These are phyloP conservation scores for Entelexis sorbosivorans DNA, from an alignment of 1,139 yeast species.

Conservation along the genomic window DNA sequence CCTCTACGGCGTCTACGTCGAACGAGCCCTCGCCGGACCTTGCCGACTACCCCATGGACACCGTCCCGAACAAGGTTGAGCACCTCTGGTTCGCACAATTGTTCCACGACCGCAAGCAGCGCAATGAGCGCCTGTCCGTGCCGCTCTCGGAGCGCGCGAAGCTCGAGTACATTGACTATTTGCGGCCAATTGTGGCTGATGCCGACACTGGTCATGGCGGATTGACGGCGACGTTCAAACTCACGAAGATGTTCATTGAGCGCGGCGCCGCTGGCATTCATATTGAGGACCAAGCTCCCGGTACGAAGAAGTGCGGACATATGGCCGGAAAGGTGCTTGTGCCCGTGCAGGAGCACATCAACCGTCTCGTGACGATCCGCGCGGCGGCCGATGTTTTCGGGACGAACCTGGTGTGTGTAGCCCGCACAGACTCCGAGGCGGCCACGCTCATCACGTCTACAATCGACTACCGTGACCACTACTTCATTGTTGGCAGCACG, in stretches of 20 bases:
- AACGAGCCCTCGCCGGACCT: slow-evolving; percentile 97
- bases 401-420: slow-evolving; percentile 73
- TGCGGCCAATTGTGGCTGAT: slow-evolving; percentile 92
- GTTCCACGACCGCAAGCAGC: slow-evolving; percentile 94
- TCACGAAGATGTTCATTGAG: slow-evolving; percentile 92
- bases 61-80: slow-evolving; percentile 97
- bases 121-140: slow-evolving; percentile 63
- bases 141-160: slow-evolving; percentile 55
- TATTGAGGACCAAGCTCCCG: slow-evolving; percentile 97
- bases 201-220: slow-evolving; percentile 99
- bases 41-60: slow-evolving; percentile 97
- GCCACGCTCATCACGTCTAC: slow-evolving; percentile 90
- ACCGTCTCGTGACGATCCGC: slow-evolving; percentile 85
- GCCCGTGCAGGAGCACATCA: slow-evolving; percentile 94
- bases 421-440: slow-evolving; percentile 95
- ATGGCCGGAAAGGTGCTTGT: slow-evolving; percentile 98
- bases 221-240: slow-evolving; percentile 85
- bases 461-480: slow-evolving; percentile 90
- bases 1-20: slow-evolving; percentile 92
- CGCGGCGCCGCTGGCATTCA: slow-evolving; percentile 99
- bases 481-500: slow-evolving; percentile 81
- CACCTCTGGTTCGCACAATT: slow-evolving; percentile 94
- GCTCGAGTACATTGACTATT: slow-evolving; percentile 54
- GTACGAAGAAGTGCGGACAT: slow-evolving; percentile 95
- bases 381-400: slow-evolving; percentile 93